These are phyloP conservation scores for Umbelopsis sp. DNA, from an alignment of 192 early-diverging fungal genomes.

Conservation along the genomic window DNA sequence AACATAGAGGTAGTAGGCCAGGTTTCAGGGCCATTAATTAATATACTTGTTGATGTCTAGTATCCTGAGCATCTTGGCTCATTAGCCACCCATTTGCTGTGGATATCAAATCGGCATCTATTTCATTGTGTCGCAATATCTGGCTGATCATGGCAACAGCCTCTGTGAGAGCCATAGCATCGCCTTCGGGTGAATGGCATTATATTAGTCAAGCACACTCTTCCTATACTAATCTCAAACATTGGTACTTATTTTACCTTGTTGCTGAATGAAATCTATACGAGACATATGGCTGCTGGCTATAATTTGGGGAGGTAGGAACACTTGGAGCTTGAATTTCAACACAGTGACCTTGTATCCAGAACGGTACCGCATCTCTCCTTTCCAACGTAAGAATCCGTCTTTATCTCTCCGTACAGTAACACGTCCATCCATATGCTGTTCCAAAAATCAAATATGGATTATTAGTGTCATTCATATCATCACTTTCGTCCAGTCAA, in stretches of 20 bases:
- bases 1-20: neutral
- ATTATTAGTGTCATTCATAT: neutral
- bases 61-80: neutral
- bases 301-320: constrained; percentile 2
- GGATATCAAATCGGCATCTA: constrained; percentile 26
- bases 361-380: constrained; percentile 27
- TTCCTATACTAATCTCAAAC: neutral
- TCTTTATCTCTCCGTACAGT: constrained; percentile 25
- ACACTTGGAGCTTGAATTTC: constrained; percentile 24
- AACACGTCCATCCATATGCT: constrained; percentile 30
- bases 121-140: constrained; percentile 25
- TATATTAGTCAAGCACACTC: neutral
- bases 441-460: neutral
- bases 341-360: constrained; percentile 16
- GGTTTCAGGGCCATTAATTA: neutral
- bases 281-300: constrained; percentile 2
- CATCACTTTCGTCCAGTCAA: too few species aligned
- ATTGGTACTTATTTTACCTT: constrained; percentile 21
- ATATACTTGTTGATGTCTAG: neutral
- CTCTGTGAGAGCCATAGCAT: constrained; percentile 22
- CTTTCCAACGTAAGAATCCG: constrained; percentile 24
- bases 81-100: constrained; percentile 29
- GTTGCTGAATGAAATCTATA: constrained; percentile 30
- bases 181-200: constrained; percentile 8
- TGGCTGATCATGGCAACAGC: constrained; percentile 22